Percentiles rank a stretch among this genome's conserved stretches.
Evolutionary conservation across 2,329 filamentous ascomycete species (phyloP).

Genomic region (Colletotrichum sp.): DNA sequence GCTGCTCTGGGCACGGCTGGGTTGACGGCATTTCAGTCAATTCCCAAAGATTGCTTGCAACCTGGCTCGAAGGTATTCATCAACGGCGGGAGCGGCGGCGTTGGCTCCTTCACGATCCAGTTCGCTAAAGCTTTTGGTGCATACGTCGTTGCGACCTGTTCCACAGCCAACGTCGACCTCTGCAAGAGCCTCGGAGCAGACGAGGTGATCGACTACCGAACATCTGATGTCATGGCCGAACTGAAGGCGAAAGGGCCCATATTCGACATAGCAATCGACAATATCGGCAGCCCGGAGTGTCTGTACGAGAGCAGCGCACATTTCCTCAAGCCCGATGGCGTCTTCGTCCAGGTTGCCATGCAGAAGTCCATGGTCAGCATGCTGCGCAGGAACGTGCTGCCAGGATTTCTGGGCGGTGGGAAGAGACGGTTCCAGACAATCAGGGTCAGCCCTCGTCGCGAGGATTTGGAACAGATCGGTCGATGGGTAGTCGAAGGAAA

Average conservation of each 20-base stretch:
- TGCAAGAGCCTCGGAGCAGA: slow-evolving; percentile 39
- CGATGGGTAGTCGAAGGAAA: slow-evolving; percentile 30
- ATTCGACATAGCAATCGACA: slow-evolving; percentile 31
- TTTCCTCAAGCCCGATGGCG: slow-evolving; percentile 59
- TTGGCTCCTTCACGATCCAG: slow-evolving; percentile 41
- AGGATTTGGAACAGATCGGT: slow-evolving; percentile 16
- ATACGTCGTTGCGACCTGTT: slow-evolving; percentile 38
- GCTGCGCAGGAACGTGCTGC: background rate
- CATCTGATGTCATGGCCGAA: slow-evolving; percentile 12
- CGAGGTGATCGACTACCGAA: slow-evolving; percentile 40
- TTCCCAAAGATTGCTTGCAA: slow-evolving; percentile 5
- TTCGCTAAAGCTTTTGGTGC: slow-evolving; percentile 38
- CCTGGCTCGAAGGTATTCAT: slow-evolving; percentile 30
- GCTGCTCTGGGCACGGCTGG: slow-evolving; percentile 27
- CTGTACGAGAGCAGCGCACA: slow-evolving; percentile 23
- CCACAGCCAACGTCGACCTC: slow-evolving; percentile 35
- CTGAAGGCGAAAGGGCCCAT: slow-evolving; percentile 19
- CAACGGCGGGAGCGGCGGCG: slow-evolving; percentile 42
- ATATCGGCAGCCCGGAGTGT: slow-evolving; percentile 20
- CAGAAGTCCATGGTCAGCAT: background rate
- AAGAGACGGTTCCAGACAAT: slow-evolving; percentile 7
- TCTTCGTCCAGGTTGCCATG: slow-evolving; percentile 60
- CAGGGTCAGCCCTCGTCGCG: slow-evolving; percentile 1
- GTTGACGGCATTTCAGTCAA: slow-evolving; percentile 26
- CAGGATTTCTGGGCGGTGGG: background rate